Base-by-base conservation (phyloP, 2,329 filamentous ascomycete species). In the Daldinia eschscholtzii region DNA sequence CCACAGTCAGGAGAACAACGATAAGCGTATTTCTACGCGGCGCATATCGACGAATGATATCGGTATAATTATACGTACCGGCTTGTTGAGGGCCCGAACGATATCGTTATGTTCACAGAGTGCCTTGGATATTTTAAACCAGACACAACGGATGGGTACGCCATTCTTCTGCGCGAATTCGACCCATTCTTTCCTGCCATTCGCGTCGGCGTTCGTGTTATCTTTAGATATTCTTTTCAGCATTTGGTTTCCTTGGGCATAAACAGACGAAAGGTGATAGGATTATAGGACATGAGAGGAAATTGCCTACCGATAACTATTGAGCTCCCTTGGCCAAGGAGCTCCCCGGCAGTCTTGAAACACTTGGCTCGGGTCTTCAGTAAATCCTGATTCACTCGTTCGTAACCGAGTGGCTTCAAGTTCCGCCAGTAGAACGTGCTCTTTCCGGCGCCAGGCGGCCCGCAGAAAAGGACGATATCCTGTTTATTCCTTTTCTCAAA, bases 151-250 rank as follows among this genome's bases (percentile, higher is more conserved):
- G 73, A 97, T 92, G 1, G 92, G 91, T 1, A 97, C 84, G 3
- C 87, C 83, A 75, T 89, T 82, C 74, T 91, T 91, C 71, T 85
- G 86, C 18, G 94, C 94, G 33, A 98, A 81, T 28, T 88, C 83
- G 35, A 93, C 81, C 95, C 95, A 98, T 67, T 92, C 82, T n/a
- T 87, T 86, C 71, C 96, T 87, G 26, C 91, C 93, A 59, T 93
- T 91, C 10, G 85, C 79, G 80, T 97, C 92, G 33, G 94, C 89
- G 78, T 99, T 99, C n/a, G 96, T 98, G 79, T 97, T 98, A 80
- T 99, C 96, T 96, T 30, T 30, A 33, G 12, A 5, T 15, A 26
- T 41, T 13, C 7, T 18, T 20, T 26, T 65, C 35, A 66, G 66
- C 26, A 33, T 15, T 44, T n/a, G 1, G 18, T 9, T 28, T 18